Base-by-base conservation (phyloP, 495 filamentous ascomycete species). In the Talaromyces trachyspermus region DNA sequence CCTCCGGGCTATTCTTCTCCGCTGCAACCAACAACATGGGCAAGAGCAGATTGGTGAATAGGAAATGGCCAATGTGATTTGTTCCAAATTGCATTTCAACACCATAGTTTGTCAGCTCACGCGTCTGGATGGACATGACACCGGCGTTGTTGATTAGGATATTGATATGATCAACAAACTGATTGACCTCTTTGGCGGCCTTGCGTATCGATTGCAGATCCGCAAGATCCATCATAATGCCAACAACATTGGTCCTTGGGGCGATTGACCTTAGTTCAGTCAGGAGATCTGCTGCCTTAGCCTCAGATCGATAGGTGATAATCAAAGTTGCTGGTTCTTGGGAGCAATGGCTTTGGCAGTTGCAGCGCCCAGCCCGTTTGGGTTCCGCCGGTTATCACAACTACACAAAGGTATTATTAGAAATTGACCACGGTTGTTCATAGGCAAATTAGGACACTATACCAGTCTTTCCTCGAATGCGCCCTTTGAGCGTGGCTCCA, bases 111-210 rank as follows among this genome's bases (percentile, higher is more conserved):
- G 59, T 69, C 23, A 55, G 45, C 29, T 49, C 46, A 49, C 53
- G 66, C n/a, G n/a, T n/a, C 27, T 53, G 62, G 43, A 57, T 55
- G 7, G 64, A 67, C 81, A 86, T 85, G 51, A 85, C 68, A 5
- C 75, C 83, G 12, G 83, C 80, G 55, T 83, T 86, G 65, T 86
- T 86, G 60, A 86, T 49, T 48, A 56, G 35, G 11, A 49, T 51
- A 15, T 56, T 50, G 8, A 56, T 25, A 15, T 37, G 39, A 22
- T 58, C 50, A 19, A 53, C 40, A 5, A 39, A 23, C 5, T 30
- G 11, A 10, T 49, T 22, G n/a, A 58, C 49, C 14, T 51, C 40
- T n/a, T 43, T 30, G 14, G 50, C 48, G 2, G 56, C 56, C 8
- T 30, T 35, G 27, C 40, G 46, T 7, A 58, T 35, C 4, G 50